A percentile compares a stretch with the other conserved stretches of the same genome.
Conservation (phyloP, 176 grass and related monocot species). For the Rhynchospora breviuscula region DNA sequence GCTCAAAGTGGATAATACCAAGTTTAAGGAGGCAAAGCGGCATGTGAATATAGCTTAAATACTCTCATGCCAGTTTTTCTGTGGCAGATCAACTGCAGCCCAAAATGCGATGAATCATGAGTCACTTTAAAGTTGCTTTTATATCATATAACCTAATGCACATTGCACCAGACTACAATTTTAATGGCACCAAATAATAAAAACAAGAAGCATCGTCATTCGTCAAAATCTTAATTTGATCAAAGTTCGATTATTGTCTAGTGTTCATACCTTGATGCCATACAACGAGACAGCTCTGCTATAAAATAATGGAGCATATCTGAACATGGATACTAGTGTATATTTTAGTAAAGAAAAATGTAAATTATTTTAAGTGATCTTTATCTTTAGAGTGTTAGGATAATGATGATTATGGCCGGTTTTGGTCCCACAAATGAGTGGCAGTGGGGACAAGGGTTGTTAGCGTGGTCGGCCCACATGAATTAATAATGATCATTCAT, state of each 20-base stretch:
- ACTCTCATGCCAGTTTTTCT: background rate
- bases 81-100: background rate
- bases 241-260: background rate
- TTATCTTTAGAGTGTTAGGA: background rate
- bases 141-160: background rate
- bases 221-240: background rate
- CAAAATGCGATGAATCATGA: background rate
- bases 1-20: slow-evolving; percentile 1
- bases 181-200: background rate
- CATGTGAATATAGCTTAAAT: background rate
- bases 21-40: background rate
- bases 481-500: background rate
- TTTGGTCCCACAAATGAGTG: background rate
- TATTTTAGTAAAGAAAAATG: background rate
- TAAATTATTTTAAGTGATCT: background rate
- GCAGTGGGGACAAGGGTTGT: background rate
- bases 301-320: background rate
- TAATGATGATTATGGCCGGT: background rate
- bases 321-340: background rate
- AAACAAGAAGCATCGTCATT: background rate
- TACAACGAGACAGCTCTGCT: too few relatives aligned
- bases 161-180: background rate
- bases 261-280: background rate
- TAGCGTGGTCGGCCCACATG: slow-evolving; percentile 3
- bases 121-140: background rate